Conservation (phyloP, 352 stramenopile genomes). For the Phytopythium cucurbitacearum region DNA sequence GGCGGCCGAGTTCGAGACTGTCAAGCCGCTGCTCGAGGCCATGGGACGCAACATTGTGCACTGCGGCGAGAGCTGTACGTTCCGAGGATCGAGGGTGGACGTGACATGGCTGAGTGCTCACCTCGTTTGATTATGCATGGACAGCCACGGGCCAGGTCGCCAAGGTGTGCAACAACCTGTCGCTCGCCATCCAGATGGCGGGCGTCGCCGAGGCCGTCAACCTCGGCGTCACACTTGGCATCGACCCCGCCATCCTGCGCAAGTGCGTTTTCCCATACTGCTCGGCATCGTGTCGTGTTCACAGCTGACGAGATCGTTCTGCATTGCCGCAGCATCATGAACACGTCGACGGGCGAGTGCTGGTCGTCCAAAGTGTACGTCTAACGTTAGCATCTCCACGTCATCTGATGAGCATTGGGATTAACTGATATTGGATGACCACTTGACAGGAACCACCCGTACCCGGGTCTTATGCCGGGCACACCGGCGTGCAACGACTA, state of each 20-base stretch:
- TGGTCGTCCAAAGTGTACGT: conserved; percentile 94
- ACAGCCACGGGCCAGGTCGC: conserved; percentile 78
- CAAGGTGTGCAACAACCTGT: conserved; percentile 98
- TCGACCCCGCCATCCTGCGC: conserved; percentile 92
- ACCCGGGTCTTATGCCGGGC: conserved; percentile 89
- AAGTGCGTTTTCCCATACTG: conserved; percentile 20
- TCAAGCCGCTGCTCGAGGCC: conserved; percentile 77
- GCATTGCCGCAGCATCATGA: conserved; percentile 84
- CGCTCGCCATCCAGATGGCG: conserved; percentile 96
- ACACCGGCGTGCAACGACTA: conserved; percentile 87
- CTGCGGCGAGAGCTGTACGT: conserved; percentile 88
- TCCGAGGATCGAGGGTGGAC: conserved; percentile 13
- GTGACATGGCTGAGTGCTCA: conserved; percentile 1
- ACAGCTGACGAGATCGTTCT: not conserved
- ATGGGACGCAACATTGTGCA: conserved; percentile 96
- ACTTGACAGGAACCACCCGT: conserved; percentile 86
- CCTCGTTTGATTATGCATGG: conserved; percentile 7
- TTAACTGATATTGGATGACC: too few relatives aligned
- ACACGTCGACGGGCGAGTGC: conserved; percentile 95
- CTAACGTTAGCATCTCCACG: too few relatives aligned
- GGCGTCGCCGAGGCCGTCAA: conserved; percentile 96
- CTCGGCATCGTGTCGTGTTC: not conserved
- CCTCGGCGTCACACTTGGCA: conserved; percentile 92
- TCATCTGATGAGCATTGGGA: too few relatives aligned
- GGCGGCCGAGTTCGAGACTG: conserved; percentile 48